These are phyloP conservation scores for Hanseniaspora hatyaiensis DNA, from an alignment of 805 yeast genomes.

Conservation along the genomic window DNA sequence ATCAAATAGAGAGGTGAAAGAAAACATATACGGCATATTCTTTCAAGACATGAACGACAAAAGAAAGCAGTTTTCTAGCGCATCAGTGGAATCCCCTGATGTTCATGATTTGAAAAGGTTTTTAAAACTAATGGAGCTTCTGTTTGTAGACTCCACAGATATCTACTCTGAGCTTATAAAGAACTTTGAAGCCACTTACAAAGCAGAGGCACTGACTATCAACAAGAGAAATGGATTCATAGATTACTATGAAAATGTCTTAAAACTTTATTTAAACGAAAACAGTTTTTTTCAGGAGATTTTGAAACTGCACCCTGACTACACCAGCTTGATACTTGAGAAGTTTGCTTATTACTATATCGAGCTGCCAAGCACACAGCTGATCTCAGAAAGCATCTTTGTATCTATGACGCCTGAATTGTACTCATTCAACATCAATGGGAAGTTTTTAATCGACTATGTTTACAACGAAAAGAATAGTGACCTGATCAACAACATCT, in stretches of 20 bases:
- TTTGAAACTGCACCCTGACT: too few species aligned
- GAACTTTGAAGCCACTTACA: background rate
- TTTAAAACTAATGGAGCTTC: background rate
- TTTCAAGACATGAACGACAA: background rate
- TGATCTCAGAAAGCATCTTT: background rate
- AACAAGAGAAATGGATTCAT: background rate
- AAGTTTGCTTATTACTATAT: background rate
- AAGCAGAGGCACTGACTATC: background rate
- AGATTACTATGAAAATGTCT: background rate
- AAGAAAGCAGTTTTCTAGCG: background rate
- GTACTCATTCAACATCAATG: background rate
- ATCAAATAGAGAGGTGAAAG: background rate
- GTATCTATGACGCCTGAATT: background rate
- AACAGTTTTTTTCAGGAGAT: background rate
- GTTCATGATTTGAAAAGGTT: background rate
- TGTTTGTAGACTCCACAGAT: background rate
- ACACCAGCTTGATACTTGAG: too few species aligned
- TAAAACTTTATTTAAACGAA: background rate
- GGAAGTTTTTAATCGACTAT: conserved; percentile 4
- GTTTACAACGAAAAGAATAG: background rate
- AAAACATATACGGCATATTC: background rate
- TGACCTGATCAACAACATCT: background rate
- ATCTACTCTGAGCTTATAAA: background rate
- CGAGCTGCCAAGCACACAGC: background rate
- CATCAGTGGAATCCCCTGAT: background rate